Evolutionary conservation across 176 grass and related monocot genomes (phyloP).

Genomic region (Thalia dealbata): DNA sequence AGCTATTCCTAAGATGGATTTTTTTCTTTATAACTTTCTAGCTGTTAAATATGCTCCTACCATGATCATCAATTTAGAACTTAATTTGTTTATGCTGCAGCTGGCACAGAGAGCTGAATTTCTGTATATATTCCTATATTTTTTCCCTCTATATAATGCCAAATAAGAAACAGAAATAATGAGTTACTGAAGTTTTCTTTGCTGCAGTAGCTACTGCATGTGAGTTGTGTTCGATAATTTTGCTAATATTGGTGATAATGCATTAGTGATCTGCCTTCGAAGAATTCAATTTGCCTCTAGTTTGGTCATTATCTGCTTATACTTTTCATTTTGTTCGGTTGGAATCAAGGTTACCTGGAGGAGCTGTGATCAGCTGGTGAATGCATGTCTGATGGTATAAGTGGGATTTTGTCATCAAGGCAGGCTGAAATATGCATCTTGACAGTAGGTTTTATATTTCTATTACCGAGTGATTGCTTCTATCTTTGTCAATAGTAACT

Average conservation of each 20-base stretch:
- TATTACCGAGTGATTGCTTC: background rate
- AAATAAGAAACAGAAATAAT: too few relatives aligned
- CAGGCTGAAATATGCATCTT: background rate
- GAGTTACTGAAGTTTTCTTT: background rate
- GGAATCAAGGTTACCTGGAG: background rate
- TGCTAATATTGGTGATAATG: background rate
- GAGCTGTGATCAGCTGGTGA: background rate
- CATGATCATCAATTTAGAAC: background rate
- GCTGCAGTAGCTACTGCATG: background rate
- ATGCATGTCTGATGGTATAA: background rate
- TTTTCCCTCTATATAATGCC: too few relatives aligned
- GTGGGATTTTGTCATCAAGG: background rate
- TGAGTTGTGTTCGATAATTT: background rate
- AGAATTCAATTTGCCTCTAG: too few relatives aligned
- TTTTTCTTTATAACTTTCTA: background rate
- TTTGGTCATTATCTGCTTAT: background rate
- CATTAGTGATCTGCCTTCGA: too few relatives aligned
- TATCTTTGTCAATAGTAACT: background rate
- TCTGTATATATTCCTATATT: too few relatives aligned
- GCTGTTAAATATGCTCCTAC: background rate
- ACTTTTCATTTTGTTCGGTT: background rate
- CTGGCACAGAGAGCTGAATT: background rate
- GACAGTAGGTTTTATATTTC: background rate
- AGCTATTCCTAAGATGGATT: background rate
- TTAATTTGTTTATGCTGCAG: conserved; percentile 1